Percentiles rank a stretch among this genome's conserved stretches.
These are phyloP conservation scores for Cajanus cajan DNA, from an alignment of 306 rosid species.

Conservation along the genomic window DNA sequence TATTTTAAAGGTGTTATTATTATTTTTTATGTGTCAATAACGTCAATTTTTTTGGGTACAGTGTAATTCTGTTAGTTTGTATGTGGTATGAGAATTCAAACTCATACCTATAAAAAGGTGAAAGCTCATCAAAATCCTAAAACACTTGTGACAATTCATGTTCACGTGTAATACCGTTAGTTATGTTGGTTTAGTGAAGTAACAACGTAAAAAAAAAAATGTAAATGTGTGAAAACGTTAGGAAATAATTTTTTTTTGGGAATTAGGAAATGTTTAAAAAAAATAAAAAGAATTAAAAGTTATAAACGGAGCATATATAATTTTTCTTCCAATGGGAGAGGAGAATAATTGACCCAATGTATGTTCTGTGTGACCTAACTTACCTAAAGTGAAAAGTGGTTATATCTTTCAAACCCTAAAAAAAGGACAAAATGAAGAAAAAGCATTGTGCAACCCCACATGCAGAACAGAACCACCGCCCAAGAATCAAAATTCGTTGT, in stretches of 20 bases:
- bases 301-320: too few relatives aligned
- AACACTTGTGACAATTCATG: too few relatives aligned
- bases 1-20: background rate
- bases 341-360: slow-evolving; percentile 23
- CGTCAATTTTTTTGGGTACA: background rate
- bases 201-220: too few relatives aligned
- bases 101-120: too few relatives aligned
- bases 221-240: too few relatives aligned
- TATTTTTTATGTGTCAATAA: background rate
- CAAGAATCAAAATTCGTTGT: slow-evolving; percentile 1
- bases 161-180: too few relatives aligned
- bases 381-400: slow-evolving; percentile 27
- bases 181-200: background rate
- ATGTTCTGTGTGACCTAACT: background rate
- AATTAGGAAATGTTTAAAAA: too few relatives aligned
- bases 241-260: too few relatives aligned
- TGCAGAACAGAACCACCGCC: slow-evolving; percentile 27
- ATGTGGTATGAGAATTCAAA: too few relatives aligned
- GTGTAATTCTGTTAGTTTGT: too few relatives aligned
- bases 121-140: too few relatives aligned
- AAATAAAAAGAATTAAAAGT: too few relatives aligned
- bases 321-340: slow-evolving; percentile 7
- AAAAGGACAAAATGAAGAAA: slow-evolving; percentile 7
- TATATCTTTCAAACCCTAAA: slow-evolving; percentile 11
- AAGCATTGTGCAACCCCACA: slow-evolving; percentile 14